A percentile compares a stretch with the other conserved stretches of the same genome.
Evolutionary conservation across 2,329 filamentous ascomycete genomes (phyloP).

Genomic region (Zymoseptoria brevis): DNA sequence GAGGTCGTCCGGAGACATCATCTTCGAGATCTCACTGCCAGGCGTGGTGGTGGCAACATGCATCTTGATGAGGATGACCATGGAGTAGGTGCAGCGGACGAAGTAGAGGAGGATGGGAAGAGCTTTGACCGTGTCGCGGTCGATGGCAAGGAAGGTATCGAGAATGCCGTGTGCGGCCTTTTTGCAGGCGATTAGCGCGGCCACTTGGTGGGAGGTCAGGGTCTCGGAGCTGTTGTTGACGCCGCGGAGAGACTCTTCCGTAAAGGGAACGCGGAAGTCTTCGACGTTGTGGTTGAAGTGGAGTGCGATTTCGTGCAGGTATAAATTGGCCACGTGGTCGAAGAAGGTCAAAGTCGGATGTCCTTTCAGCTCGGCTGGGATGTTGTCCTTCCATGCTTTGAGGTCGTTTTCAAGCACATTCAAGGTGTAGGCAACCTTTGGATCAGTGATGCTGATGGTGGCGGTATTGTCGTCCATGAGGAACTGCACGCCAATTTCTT

Average conservation of each 20-base stretch:
- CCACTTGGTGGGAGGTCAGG: constrained; percentile 40
- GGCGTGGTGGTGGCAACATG: constrained; percentile 48
- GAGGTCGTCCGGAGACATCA: constrained; percentile 42
- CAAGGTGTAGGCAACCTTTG: constrained; percentile 47
- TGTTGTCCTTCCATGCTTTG: constrained; percentile 39
- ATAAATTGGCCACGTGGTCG: constrained; percentile 42
- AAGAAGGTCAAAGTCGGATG: constrained; percentile 34
- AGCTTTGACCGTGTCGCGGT: constrained; percentile 36
- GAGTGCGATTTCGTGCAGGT: constrained; percentile 44
- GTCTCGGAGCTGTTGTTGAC: constrained; percentile 33
- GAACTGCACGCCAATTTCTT: constrained; percentile 50
- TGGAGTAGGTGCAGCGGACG: constrained; percentile 49
- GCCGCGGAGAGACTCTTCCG: constrained; percentile 35
- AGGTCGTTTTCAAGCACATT: constrained; percentile 49
- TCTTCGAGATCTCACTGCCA: constrained; percentile 40
- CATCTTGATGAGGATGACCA: constrained; percentile 53
- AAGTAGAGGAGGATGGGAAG: constrained; percentile 40
- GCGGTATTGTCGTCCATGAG: constrained; percentile 48
- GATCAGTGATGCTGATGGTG: constrained; percentile 47
- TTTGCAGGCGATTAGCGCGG: constrained; percentile 40
- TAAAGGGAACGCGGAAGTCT: constrained; percentile 40
- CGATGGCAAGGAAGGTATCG: constrained; percentile 42
- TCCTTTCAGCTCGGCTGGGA: constrained; percentile 32
- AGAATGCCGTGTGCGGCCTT: constrained; percentile 41
- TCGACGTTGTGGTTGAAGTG: constrained; percentile 39